Evolutionary conservation across 805 yeast genomes (phyloP).

Genomic region (Grigorovia humatica): DNA sequence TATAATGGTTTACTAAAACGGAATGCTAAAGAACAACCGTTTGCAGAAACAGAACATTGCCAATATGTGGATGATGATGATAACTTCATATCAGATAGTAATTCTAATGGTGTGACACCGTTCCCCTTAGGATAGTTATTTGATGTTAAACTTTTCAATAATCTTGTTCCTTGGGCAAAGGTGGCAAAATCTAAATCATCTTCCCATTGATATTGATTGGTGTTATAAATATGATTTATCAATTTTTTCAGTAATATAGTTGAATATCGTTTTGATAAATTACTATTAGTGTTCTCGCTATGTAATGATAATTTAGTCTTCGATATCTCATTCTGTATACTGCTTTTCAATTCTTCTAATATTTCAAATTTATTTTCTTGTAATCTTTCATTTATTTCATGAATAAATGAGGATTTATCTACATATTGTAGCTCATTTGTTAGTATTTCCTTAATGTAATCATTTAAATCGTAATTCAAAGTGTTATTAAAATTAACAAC

Average conservation of each 20-base stretch:
- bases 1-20: conserved; percentile 32
- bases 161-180: conserved; percentile 29
- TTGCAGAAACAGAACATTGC: conserved; percentile 21
- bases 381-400: conserved; percentile 20
- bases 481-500: background rate
- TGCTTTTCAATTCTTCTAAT: conserved; percentile 16
- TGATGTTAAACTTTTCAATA: conserved; percentile 30
- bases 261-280: conserved; percentile 15
- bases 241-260: conserved; percentile 19
- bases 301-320: background rate
- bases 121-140: conserved; percentile 22
- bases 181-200: conserved; percentile 29
- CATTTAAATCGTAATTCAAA: conserved; percentile 19
- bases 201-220: conserved; percentile 27
- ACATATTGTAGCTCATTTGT: conserved; percentile 24
- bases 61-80: conserved; percentile 24
- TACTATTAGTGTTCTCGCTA: background rate
- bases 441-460: conserved; percentile 25
- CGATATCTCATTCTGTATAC: conserved; percentile 4
- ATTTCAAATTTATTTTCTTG: conserved; percentile 21
- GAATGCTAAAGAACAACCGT: conserved; percentile 27
- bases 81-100: conserved; percentile 15
- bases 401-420: conserved; percentile 19
- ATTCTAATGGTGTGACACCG: conserved; percentile 20
- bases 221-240: conserved; percentile 24